A percentile compares a stretch with the other conserved stretches of the same genome.
phyloP scores from a whole-genome alignment of 768 basidiomycete species.

The Termitomyces sp. region DNA sequence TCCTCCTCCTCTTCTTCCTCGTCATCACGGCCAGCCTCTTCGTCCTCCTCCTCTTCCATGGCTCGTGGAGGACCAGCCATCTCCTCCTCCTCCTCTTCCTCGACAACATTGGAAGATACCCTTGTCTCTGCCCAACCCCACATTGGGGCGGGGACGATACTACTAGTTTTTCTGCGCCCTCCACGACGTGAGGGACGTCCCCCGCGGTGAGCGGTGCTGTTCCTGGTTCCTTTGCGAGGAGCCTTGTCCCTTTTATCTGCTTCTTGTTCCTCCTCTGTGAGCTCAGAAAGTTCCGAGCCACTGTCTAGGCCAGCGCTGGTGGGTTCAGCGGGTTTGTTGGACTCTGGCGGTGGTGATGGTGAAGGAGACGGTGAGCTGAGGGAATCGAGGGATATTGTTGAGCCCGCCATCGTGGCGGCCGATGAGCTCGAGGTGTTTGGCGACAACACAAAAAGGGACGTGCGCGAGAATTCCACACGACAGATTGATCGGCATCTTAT shows the following conservation, averaged over 20 bases:
- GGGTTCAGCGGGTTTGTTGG: conserved; percentile 17
- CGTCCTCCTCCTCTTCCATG: conserved; percentile 64
- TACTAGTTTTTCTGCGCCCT: conserved; percentile 32
- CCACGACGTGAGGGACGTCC: conserved; percentile 20
- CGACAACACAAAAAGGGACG: conserved; percentile 32
- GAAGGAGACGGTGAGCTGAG: conserved; percentile 70
- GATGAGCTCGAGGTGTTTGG: conserved; percentile 19
- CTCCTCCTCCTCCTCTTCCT: conserved; percentile 53
- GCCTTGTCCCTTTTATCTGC: conserved; percentile 26
- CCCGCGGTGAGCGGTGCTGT: conserved; percentile 12
- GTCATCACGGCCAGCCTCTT: conserved; percentile 29
- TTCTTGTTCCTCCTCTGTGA: conserved; percentile 80
- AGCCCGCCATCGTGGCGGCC: conserved; percentile 45
- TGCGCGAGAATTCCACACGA: conserved; percentile 26
- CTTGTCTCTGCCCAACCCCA: conserved; percentile 79
- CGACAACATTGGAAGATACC: conserved; percentile 31
- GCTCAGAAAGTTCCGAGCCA: conserved; percentile 79
- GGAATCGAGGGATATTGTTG: conserved; percentile 61
- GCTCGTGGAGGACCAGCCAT: conserved; percentile 43
- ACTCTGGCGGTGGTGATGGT: conserved; percentile 28
- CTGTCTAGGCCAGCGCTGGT: conserved; percentile 45
- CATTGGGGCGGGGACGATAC: conserved; percentile 76
- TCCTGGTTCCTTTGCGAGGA: conserved; percentile 19
- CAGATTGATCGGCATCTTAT: conserved; percentile 30
- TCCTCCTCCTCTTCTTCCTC: conserved; percentile 24